Conservation (phyloP, 176 grass and related monocot genomes). For the Ensete glaucum region DNA sequence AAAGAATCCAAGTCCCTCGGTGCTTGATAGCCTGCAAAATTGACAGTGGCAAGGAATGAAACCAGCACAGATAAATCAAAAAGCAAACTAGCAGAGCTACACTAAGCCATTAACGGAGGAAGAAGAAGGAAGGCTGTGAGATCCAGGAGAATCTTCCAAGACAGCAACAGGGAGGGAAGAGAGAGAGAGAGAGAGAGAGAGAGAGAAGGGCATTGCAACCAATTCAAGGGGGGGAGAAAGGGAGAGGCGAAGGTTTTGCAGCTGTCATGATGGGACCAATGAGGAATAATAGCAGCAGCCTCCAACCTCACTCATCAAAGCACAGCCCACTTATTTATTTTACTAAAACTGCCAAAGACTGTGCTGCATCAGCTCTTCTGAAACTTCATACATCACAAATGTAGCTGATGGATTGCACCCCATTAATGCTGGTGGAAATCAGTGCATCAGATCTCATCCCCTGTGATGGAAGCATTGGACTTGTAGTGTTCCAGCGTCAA, state of each 20-base stretch:
- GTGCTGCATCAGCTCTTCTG: background rate
- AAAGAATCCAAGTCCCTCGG: background rate
- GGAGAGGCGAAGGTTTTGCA: background rate
- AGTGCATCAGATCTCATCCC: no score
- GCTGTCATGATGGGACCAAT: conserved; percentile 3
- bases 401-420: no score
- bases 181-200: no score
- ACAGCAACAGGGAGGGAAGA: background rate
- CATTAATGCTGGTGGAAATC: no score
- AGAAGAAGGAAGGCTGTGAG: background rate
- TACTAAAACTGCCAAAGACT: background rate
- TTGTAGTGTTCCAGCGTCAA: no score
- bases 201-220: background rate
- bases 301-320: background rate
- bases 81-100: no score
- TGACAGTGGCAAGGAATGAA: no score
- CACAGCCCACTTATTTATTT: background rate
- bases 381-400: no score
- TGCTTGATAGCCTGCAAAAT: background rate
- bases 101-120: background rate
- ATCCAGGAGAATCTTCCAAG: background rate
- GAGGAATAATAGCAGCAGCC: background rate
- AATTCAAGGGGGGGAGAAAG: conserved; percentile 1
- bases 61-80: background rate
- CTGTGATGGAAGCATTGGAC: no score